Percentiles rank a stretch among this genome's conserved stretches.
These are phyloP conservation scores for Aspergillus pseudoglaucus DNA, from an alignment of 2,329 filamentous ascomycete genomes.

Conservation along the genomic window DNA sequence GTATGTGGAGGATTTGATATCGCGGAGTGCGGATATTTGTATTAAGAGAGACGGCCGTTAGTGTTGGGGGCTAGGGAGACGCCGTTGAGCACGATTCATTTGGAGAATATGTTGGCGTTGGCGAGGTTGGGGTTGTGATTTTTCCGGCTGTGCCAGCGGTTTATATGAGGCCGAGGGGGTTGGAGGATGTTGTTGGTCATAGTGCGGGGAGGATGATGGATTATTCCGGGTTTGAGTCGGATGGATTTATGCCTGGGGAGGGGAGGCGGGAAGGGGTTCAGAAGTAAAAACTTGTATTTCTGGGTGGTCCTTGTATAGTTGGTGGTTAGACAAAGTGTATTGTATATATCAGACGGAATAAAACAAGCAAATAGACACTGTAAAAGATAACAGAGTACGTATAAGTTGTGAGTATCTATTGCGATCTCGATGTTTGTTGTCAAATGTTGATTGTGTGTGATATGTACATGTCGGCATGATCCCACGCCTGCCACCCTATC, in stretches of 20 bases:
- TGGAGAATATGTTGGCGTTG: conserved; percentile 5
- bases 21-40: conserved; percentile 36
- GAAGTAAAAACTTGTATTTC: too few relatives aligned
- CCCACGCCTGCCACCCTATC: too few relatives aligned
- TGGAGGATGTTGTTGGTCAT: conserved; percentile 35
- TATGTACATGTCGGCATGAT: too few relatives aligned
- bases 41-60: conserved; percentile 36
- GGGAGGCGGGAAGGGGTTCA: too few relatives aligned
- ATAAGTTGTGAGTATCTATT: too few relatives aligned
- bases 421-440: too few relatives aligned
- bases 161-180: conserved; percentile 22
- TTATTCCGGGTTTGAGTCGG: conserved; percentile 31
- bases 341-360: too few relatives aligned
- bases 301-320: too few relatives aligned
- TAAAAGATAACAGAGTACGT: too few relatives aligned
- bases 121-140: conserved; percentile 24
- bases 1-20: conserved; percentile 37
- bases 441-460: too few relatives aligned
- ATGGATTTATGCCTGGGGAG: conserved; percentile 10
- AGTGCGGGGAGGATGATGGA: conserved; percentile 39
- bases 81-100: conserved; percentile 13
- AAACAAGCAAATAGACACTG: too few relatives aligned
- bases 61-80: conserved; percentile 36
- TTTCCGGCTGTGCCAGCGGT: conserved; percentile 37
- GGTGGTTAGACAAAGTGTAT: too few relatives aligned